Percentiles rank a stretch among this genome's conserved stretches.
These are phyloP conservation scores for Miscanthus sacchariflorus DNA, from an alignment of 202 grass and related monocot species.

Conservation along the genomic window DNA sequence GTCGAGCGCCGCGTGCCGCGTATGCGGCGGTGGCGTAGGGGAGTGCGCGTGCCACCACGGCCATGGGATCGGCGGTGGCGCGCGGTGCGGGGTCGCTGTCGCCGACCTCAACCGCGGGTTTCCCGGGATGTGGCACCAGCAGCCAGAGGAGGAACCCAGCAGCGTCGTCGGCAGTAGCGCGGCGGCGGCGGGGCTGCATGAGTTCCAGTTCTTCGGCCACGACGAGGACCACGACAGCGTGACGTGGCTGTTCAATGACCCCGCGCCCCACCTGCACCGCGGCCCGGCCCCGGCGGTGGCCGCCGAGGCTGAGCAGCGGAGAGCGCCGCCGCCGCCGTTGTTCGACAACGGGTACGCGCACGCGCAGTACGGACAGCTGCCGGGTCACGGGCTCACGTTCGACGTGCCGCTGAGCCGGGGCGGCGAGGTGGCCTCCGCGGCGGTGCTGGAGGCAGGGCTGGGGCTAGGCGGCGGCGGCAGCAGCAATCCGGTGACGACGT, in stretches of 20 bases:
- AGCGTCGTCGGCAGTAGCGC: not conserved
- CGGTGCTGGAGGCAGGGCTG: slow-evolving; percentile 43
- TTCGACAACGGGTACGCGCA: slow-evolving; percentile 52
- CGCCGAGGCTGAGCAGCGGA: slow-evolving; percentile 16
- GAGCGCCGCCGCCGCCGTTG: slow-evolving; percentile 22
- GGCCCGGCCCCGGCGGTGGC: not conserved
- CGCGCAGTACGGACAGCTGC: slow-evolving; percentile 46
- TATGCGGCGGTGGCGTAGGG: slow-evolving; percentile 53
- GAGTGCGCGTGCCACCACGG: slow-evolving; percentile 52
- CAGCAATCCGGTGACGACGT: slow-evolving; percentile 42
- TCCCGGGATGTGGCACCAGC: slow-evolving; percentile 49
- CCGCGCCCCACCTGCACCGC: slow-evolving; percentile 43
- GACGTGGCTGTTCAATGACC: slow-evolving; percentile 88
- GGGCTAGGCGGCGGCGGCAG: slow-evolving; percentile 29
- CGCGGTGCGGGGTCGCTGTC: slow-evolving; percentile 61
- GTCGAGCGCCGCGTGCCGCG: slow-evolving; percentile 58
- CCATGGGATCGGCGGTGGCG: slow-evolving; percentile 36
- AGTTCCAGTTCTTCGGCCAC: slow-evolving; percentile 97
- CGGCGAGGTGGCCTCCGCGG: slow-evolving; percentile 16
- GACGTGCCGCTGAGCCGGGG: slow-evolving; percentile 63
- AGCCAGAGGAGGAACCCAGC: slow-evolving; percentile 31
- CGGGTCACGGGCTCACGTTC: slow-evolving; percentile 73
- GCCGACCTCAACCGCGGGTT: slow-evolving; percentile 80
- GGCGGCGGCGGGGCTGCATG: slow-evolving; percentile 56
- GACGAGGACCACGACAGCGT: slow-evolving; percentile 84